Conservation (phyloP, 2,329 filamentous ascomycete species). For the Arthrobotrys entomopaga region DNA sequence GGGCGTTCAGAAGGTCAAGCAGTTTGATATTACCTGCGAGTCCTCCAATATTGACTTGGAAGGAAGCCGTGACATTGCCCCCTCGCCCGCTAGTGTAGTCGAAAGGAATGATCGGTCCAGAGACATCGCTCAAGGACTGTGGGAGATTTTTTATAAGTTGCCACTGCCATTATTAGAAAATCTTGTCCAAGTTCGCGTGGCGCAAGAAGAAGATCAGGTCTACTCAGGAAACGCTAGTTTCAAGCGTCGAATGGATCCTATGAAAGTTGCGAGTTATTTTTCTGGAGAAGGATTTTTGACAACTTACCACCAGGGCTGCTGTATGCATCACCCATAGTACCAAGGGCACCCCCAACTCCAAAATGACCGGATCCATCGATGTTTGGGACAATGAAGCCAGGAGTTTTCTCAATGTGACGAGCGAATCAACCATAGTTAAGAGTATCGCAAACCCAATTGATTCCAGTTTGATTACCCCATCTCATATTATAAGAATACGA, state of each 20-base stretch:
- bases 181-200: conserved; percentile 55
- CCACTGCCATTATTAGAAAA: conserved; percentile 58
- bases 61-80: conserved; percentile 51
- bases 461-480: conserved; percentile 42
- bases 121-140: conserved; percentile 57
- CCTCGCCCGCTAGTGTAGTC: conserved; percentile 33
- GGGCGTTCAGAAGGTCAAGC: conserved; percentile 23
- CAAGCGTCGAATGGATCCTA: background rate
- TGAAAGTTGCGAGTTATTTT: no score
- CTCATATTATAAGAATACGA: conserved; percentile 58
- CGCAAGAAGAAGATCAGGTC: conserved; percentile 58
- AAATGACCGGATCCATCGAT: conserved; percentile 60
- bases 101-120: conserved; percentile 32
- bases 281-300: background rate
- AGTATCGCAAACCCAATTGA: conserved; percentile 56
- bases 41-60: conserved; percentile 41
- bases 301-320: conserved; percentile 58
- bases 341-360: conserved; percentile 60
- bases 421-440: conserved; percentile 59
- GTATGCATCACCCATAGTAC: conserved; percentile 59
- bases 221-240: conserved; percentile 17
- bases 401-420: conserved; percentile 57
- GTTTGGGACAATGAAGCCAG: conserved; percentile 58
- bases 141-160: conserved; percentile 52
- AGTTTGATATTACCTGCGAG: conserved; percentile 23